Base-by-base conservation (phyloP, 2,329 filamentous ascomycete species). In the Diaporthe ilicicola region DNA sequence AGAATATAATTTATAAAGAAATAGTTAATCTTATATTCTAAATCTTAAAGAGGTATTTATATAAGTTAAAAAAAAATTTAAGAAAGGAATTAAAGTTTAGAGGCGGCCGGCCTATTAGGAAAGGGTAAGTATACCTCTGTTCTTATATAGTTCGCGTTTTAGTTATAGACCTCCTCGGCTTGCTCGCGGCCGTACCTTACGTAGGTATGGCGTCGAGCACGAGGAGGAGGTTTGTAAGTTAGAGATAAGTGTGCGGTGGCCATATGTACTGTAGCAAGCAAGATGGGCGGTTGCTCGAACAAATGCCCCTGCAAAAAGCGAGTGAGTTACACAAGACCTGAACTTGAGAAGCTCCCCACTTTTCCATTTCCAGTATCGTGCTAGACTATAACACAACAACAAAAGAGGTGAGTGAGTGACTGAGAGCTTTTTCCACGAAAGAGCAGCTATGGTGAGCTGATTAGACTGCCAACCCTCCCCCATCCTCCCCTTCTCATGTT, bases 281-380 rank as follows among this genome's bases (percentile, higher is more conserved):
- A 17, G 19, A 27, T 32, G 17, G 27, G 42, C 42, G 34, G 13
- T 22, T 62, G 42, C 29, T 48, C 15, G 42, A 62, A 37, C 27
- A 42, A 59, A 42, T 42, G 34, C 54, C 54, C 54, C 54, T 59
- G 54, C 34, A 29, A 13, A 8, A 13, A 34, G 32, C 9, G 32
- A 9, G 19, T 8, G 54, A 42, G 12, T 42, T n/a, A 42, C 34
- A 46, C 56, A 37, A 17, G 29, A 61, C 19, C 19, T 29, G 29
- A 32, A 61, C 19, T 12, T 29, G 22, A 37, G 59, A 27, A 50
- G 29, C 44, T 37, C 59, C 59, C 59, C 59, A 64, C 59, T 64
- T 64, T 64, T 64, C 42, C 44, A 24, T 27, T 27, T 37, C 44
- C 42, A 24, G 56, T 24, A 48, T n/a, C 53, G 22, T 55, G 53